Evolutionary conservation across 1,284 basidiomycete species (phyloP), one percentile per base, ranked within the genome.

Genomic region (Irpex lacteus): DNA sequence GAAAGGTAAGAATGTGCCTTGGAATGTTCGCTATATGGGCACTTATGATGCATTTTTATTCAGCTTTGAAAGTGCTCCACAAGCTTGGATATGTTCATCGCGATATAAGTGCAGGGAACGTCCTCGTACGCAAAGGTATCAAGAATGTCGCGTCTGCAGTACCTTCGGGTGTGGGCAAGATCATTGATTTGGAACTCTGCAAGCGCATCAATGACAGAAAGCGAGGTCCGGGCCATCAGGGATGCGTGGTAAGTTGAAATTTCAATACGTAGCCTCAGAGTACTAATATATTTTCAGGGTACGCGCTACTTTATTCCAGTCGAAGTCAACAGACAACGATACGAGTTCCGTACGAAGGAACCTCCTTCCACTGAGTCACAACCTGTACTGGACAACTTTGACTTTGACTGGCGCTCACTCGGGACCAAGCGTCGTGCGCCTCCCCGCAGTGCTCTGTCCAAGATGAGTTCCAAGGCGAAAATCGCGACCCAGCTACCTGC

Each of bases 21-120:
- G 26, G 21, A 21, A 21, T 21, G 21, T 21, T 21, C 21, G 21
- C 21, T 21, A 21, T 21, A 21, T 21, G 21, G 21, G 21, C 21
- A 21, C 21, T 21, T 21, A 21, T 21, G 21, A 21, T 52, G 19
- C n/a, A 36, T 15, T 8, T 2, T 15, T 19, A n/a, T 8, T 2
- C 21, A 60, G 60, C 9, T 19, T 2, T 60, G 18, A 13, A 7
- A 53, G 21, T 47, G n/a, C 11, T 60, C 15, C 60, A 60, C 34
- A 18, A 32, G 26, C n/a, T 36, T 18, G 60, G 60, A 21, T 60
- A 19, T 38, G 32, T 60, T 15, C 60, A 60, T 60, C 60, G 60
- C 9, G 60, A 60, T 54, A 50, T 60, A 19, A 60, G 49, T 11
- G 26, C 50, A 7, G 40, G 34, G 8, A 60, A 53, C 32, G 40